A percentile compares a stretch with the other conserved stretches of the same genome.
Conservation (phyloP, 306 rosid genomes). For the Trifolium dubium region DNA sequence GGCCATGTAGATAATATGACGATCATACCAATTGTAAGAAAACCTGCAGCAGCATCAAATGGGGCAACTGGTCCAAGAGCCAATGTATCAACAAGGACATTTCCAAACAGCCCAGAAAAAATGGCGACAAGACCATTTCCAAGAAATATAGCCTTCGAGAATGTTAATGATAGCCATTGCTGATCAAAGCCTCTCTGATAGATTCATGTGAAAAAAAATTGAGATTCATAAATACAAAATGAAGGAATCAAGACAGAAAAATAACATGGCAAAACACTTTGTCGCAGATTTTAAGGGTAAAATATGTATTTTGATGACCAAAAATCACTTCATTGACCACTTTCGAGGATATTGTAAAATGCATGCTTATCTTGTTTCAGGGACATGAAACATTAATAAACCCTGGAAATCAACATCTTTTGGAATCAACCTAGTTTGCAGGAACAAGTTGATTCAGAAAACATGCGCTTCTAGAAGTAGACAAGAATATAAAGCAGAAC, state of each 20-base stretch:
- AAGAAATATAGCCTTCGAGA: constrained; percentile 91
- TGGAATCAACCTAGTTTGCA: constrained; percentile 32
- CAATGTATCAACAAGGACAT: constrained; percentile 81
- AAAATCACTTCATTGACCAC: constrained; percentile 6
- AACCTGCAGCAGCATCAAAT: constrained; percentile 97
- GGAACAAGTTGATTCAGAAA: constrained; percentile 6
- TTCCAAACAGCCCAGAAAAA: constrained; percentile 85
- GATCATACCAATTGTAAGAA: constrained; percentile 92
- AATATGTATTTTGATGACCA: neutral
- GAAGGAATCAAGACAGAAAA: constrained; percentile 30
- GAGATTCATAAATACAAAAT: constrained; percentile 41
- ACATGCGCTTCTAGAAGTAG: neutral
- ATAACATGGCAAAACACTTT: constrained; percentile 1
- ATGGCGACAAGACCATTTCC: constrained; percentile 96
- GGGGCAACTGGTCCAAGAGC: constrained; percentile 96
- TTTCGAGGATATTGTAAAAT: constrained; percentile 11
- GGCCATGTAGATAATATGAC: constrained; percentile 81
- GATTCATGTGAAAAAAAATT: constrained; percentile 26
- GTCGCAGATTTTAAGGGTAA: constrained; percentile 3
- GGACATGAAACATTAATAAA: constrained; percentile 9
- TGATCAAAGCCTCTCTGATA: constrained; percentile 93
- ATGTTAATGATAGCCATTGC: constrained; percentile 92
- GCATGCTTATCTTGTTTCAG: constrained; percentile 9
- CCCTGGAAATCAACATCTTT: constrained; percentile 13
- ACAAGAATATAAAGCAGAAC: constrained; percentile 14